Evolutionary conservation across 495 filamentous ascomycete species (phyloP).

Genomic region (Bacidia gigantensis): DNA sequence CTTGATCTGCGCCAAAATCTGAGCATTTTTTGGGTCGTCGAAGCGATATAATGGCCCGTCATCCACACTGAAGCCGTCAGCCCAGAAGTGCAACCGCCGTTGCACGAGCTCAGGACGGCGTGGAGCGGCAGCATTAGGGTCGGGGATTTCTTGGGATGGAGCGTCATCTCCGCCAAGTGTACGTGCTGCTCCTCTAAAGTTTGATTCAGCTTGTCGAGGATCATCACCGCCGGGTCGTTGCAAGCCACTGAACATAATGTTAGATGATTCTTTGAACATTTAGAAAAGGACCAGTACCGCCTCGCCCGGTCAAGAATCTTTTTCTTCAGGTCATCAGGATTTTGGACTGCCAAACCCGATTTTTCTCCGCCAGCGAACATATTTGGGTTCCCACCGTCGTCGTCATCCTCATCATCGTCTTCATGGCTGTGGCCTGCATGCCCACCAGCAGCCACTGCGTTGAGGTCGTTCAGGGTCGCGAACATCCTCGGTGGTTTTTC

Average conservation of each 20-base stretch:
- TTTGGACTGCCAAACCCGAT: slow-evolving; percentile 87
- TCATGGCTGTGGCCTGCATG: slow-evolving; percentile 46
- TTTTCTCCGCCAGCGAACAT: slow-evolving; percentile 95
- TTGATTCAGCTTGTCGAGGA: slow-evolving; percentile 34
- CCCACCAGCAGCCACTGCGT: slow-evolving; percentile 31
- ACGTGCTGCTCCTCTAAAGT: slow-evolving; percentile 69
- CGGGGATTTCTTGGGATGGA: slow-evolving; percentile 57
- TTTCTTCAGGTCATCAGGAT: slow-evolving; percentile 60
- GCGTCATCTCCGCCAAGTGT: slow-evolving; percentile 85
- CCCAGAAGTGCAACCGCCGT: slow-evolving; percentile 78
- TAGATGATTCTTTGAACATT: neutral
- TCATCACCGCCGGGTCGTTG: slow-evolving; percentile 45
- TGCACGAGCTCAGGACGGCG: slow-evolving; percentile 38
- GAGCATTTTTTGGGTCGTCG: slow-evolving; percentile 74
- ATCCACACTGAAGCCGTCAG: slow-evolving; percentile 87
- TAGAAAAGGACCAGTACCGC: slow-evolving; percentile 37
- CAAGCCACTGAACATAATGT: slow-evolving; percentile 34
- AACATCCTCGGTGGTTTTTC: too few relatives aligned
- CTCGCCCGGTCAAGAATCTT: slow-evolving; percentile 75
- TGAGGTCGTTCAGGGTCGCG: slow-evolving; percentile 40
- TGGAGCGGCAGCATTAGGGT: slow-evolving; percentile 36
- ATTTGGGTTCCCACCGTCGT: slow-evolving; percentile 54
- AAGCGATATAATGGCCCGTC: slow-evolving; percentile 83
- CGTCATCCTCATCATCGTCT: slow-evolving; percentile 45
- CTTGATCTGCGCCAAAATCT: slow-evolving; percentile 71